Percentiles rank a stretch among this genome's conserved stretches.
phyloP scores from a whole-genome alignment of 139 green algal genomes.

The Parachlorella kessleri region DNA sequence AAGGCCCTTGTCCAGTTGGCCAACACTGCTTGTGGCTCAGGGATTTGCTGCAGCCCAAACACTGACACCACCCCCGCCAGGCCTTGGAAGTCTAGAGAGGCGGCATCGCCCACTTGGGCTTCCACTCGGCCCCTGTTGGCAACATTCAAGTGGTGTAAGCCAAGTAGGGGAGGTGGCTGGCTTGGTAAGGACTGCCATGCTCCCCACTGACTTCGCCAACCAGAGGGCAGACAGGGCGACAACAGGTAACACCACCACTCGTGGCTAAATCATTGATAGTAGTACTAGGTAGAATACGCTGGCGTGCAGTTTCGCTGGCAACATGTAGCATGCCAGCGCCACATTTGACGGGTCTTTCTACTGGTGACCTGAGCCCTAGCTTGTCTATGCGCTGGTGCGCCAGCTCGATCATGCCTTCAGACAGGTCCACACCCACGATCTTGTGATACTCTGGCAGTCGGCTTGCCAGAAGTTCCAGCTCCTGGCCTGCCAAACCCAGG shows the following conservation, averaged over 20 bases:
- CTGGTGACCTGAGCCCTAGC: conserved; percentile 3
- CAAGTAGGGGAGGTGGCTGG: no score
- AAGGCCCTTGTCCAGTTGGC: conserved; percentile 25
- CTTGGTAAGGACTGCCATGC: no score
- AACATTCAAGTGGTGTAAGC: no score
- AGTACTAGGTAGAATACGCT: neutral
- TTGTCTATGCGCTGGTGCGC: conserved; percentile 10
- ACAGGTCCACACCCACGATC: conserved; percentile 37
- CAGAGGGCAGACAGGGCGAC: neutral
- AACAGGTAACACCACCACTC: neutral
- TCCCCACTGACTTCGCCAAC: no score
- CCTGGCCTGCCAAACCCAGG: conserved; percentile 22
- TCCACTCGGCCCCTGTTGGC: neutral
- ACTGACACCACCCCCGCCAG: conserved; percentile 23
- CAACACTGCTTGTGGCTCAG: conserved; percentile 8
- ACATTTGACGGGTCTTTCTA: neutral
- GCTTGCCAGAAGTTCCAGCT: conserved; percentile 32
- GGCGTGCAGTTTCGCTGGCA: neutral
- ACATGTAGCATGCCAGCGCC: neutral
- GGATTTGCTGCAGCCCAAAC: conserved; percentile 48
- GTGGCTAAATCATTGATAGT: neutral
- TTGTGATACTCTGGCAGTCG: conserved; percentile 7
- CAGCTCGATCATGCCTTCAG: conserved; percentile 36
- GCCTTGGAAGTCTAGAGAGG: neutral
- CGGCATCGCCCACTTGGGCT: conserved; percentile 8